These are phyloP conservation scores for Dipteronia sinensis DNA, from an alignment of 345 rosid species.

Conservation along the genomic window DNA sequence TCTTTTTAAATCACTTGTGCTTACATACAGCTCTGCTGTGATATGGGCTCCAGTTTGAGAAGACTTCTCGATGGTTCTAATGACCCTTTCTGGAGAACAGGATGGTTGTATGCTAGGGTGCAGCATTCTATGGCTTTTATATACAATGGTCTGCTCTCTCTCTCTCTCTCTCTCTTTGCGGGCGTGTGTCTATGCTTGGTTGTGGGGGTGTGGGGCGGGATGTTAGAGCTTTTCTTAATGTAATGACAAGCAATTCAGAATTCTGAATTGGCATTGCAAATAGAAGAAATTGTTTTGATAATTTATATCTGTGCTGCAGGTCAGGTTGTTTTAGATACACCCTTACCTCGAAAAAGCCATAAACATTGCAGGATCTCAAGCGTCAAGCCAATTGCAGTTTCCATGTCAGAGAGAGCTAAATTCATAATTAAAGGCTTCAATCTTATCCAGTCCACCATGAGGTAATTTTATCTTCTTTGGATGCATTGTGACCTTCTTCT, in stretches of 20 bases:
- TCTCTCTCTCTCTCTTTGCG: background rate
- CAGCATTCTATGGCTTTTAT: constrained; percentile 56
- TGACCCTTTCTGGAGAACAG: constrained; percentile 63
- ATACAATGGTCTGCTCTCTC: constrained; percentile 46
- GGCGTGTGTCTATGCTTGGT: background rate
- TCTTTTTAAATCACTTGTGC: constrained; percentile 6
- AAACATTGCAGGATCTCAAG: constrained; percentile 53
- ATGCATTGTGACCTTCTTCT: background rate
- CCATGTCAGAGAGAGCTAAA: constrained; percentile 42
- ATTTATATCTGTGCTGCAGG: constrained; percentile 49
- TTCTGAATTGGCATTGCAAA: constrained; percentile 10
- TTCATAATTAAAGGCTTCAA: constrained; percentile 65
- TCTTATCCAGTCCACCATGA: constrained; percentile 44
- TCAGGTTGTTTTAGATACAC: constrained; percentile 52
- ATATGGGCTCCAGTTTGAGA: constrained; percentile 58
- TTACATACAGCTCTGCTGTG: constrained; percentile 47
- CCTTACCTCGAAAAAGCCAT: constrained; percentile 44
- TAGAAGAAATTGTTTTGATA: constrained; percentile 14
- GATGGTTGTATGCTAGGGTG: constrained; percentile 65
- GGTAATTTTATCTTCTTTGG: constrained; percentile 34
- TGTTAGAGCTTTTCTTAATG: constrained; percentile 9
- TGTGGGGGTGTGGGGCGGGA: background rate
- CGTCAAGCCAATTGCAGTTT: constrained; percentile 63
- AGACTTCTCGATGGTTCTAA: constrained; percentile 52
- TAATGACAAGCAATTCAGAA: constrained; percentile 6